These are phyloP conservation scores for Chlorella variabilis DNA, from an alignment of 163 green algal species.

Conservation along the genomic window DNA sequence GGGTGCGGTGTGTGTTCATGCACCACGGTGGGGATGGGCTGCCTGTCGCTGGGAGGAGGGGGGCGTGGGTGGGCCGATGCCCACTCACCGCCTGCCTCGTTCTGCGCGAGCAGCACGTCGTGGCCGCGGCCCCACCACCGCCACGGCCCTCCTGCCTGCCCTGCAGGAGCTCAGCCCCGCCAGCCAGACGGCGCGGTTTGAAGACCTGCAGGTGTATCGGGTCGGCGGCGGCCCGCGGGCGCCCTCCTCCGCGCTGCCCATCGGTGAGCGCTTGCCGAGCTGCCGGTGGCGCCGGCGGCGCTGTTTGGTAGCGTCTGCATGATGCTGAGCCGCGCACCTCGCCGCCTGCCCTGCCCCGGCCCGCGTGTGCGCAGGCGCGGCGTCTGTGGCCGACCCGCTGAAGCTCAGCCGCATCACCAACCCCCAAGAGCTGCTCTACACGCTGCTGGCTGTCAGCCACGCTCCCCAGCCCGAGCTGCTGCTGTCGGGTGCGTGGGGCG, in stretches of 20 bases:
- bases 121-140: neutral
- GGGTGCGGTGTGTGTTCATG: too few species aligned
- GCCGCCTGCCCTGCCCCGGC: neutral
- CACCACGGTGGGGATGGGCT: too few species aligned
- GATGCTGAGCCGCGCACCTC: too few species aligned
- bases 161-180: constrained; percentile 71
- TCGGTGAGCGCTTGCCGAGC: constrained; percentile 54
- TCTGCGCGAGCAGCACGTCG: neutral
- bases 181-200: constrained; percentile 64
- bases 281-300: neutral
- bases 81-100: too few species aligned
- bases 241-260: constrained; percentile 83
- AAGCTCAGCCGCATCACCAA: constrained; percentile 64
- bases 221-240: constrained; percentile 81
- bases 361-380: constrained; percentile 49
- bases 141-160: neutral
- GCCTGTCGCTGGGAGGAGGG: too few species aligned
- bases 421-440: constrained; percentile 69
- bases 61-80: too few species aligned
- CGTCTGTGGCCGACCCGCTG: constrained; percentile 78
- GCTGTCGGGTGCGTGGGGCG: constrained; percentile 50
- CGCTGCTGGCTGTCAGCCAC: constrained; percentile 87
- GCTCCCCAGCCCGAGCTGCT: constrained; percentile 75
- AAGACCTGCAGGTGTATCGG: constrained; percentile 80
- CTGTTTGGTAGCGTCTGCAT: too few species aligned